Percentiles rank a stretch among this genome's conserved stretches.
Evolutionary conservation across 805 yeast species (phyloP).

Genomic region (Millerozyma miso): DNA sequence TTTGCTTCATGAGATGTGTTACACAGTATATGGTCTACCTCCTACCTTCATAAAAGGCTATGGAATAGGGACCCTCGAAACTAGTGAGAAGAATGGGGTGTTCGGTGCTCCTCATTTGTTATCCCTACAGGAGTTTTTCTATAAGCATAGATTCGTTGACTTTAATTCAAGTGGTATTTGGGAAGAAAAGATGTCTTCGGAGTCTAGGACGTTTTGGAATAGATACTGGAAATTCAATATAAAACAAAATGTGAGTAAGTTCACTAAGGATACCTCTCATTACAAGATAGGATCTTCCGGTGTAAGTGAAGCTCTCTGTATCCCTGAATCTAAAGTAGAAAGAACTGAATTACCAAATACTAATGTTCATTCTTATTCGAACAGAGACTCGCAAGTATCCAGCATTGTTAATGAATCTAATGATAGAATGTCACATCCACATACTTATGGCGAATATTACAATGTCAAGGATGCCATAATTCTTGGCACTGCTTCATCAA

Average conservation of each 20-base stretch:
- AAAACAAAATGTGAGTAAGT: constrained; percentile 33
- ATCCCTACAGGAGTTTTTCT: constrained; percentile 49
- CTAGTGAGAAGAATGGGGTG: constrained; percentile 26
- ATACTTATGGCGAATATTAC: not conserved
- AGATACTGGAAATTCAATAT: constrained; percentile 46
- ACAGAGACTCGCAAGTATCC: not conserved
- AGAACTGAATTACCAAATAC: constrained; percentile 3
- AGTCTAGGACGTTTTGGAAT: constrained; percentile 48
- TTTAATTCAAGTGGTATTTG: constrained; percentile 25
- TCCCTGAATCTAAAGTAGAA: constrained; percentile 3
- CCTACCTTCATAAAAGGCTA: constrained; percentile 33
- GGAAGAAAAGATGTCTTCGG: constrained; percentile 24
- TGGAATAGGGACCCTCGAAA: constrained; percentile 39
- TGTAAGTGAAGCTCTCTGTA: not conserved
- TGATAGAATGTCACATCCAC: not conserved
- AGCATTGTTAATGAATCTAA: not conserved
- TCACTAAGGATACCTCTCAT: constrained; percentile 17
- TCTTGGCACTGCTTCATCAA: constrained; percentile 62
- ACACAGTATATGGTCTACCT: constrained; percentile 46
- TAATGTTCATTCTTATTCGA: not conserved
- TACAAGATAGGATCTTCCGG: not conserved
- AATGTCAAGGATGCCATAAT: constrained; percentile 30
- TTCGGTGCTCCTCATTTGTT: constrained; percentile 60
- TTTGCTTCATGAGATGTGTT: constrained; percentile 63
- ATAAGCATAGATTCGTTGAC: constrained; percentile 45